These are phyloP conservation scores for Pseudoneurospora amorphoporcata DNA, from an alignment of 495 filamentous ascomycete species.

Conservation along the genomic window DNA sequence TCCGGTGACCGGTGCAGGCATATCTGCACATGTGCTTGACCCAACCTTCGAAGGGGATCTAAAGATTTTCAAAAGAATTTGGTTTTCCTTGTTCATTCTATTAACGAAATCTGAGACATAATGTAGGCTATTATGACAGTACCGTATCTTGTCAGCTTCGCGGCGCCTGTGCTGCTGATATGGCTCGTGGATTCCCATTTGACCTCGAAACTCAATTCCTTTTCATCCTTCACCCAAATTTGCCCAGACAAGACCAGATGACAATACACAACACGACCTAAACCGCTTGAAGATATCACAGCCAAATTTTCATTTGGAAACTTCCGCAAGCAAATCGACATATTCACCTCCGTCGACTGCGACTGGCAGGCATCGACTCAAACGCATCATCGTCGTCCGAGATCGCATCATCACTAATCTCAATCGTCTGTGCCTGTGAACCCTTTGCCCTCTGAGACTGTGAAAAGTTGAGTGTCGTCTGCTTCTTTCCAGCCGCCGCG, in stretches of 20 bases:
- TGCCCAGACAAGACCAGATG: background rate
- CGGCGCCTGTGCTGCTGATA: background rate
- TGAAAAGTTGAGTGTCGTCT: conserved; percentile 68
- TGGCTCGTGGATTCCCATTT: background rate
- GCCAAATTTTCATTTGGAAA: no score
- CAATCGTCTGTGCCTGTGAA: conserved; percentile 33
- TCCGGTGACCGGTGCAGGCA: background rate
- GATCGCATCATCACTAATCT: conserved; percentile 69
- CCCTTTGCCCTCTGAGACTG: conserved; percentile 43
- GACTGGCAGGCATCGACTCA: conserved; percentile 42
- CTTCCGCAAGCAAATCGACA: no score
- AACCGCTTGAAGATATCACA: background rate
- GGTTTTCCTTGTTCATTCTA: background rate
- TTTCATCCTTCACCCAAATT: background rate
- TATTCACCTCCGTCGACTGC: conserved; percentile 8
- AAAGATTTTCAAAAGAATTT: background rate
- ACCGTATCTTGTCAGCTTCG: background rate
- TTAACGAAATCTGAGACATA: background rate
- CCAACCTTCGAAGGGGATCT: background rate
- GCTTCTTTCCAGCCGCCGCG: conserved; percentile 31
- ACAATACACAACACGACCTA: background rate
- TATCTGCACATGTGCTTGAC: background rate
- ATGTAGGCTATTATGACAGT: background rate
- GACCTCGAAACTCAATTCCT: background rate
- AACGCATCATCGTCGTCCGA: conserved; percentile 73